A percentile compares a stretch with the other conserved stretches of the same genome.
Conservation (phyloP, 2,329 filamentous ascomycete genomes). For the Monosporascus sp. region DNA sequence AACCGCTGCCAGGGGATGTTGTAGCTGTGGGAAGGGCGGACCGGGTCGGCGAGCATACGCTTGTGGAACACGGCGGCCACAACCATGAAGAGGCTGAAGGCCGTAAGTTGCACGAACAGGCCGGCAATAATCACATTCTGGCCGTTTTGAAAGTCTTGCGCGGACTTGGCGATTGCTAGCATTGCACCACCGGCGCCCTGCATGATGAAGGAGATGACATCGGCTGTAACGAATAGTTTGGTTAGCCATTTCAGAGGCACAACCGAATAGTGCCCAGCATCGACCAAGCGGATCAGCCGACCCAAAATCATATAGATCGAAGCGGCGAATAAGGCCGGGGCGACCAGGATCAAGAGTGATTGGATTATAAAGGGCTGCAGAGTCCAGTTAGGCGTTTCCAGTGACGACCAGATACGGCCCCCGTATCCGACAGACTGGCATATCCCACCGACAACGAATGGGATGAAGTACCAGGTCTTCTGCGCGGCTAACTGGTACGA, state of each 20-base stretch:
- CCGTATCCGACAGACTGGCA: slow-evolving; percentile 49
- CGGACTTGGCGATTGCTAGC: not conserved
- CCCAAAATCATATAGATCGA: slow-evolving; percentile 43
- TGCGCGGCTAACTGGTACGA: slow-evolving; percentile 30
- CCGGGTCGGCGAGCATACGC: not conserved
- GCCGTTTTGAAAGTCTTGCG: not conserved
- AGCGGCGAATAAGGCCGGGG: slow-evolving; percentile 37
- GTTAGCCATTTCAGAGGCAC: slow-evolving; percentile 40
- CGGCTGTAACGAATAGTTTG: slow-evolving; percentile 46
- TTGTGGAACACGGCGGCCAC: not conserved
- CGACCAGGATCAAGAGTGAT: slow-evolving; percentile 35
- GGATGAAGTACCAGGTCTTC: slow-evolving; percentile 46
- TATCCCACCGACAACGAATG: slow-evolving; percentile 47
- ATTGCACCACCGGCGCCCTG: slow-evolving; percentile 26
- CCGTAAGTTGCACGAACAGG: not conserved
- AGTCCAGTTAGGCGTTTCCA: slow-evolving; percentile 36
- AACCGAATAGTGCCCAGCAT: slow-evolving; percentile 37
- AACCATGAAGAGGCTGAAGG: not conserved
- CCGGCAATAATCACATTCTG: not conserved
- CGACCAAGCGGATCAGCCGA: slow-evolving; percentile 30
- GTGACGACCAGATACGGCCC: slow-evolving; percentile 39
- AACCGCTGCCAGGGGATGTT: slow-evolving; percentile 22
- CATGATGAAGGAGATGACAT: slow-evolving; percentile 41
- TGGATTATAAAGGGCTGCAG: slow-evolving; percentile 33
- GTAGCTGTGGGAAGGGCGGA: too few relatives aligned